Base-by-base conservation (phyloP, 2,329 filamentous ascomycete genomes). In the Epichloe sylvatica region DNA sequence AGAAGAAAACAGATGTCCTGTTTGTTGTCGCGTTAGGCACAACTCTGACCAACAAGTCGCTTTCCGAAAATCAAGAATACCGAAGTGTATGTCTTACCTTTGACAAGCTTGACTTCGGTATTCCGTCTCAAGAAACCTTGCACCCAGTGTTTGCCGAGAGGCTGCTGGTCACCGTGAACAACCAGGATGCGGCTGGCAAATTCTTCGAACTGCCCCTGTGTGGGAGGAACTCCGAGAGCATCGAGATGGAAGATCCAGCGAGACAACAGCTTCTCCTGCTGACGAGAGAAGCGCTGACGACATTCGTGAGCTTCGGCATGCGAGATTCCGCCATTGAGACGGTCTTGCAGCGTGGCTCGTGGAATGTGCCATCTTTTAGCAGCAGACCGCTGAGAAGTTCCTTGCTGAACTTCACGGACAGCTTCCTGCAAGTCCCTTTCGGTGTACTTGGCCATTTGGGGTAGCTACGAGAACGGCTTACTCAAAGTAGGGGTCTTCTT, bases 251-350 rank as follows among this genome's bases (percentile, higher is more conserved):
- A 51, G 13, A 53, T 47, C 49, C 46, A 53, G 36, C 46, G 49
- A 21, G 51, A 53, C 39, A 53, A 36, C n/a, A 53, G 43, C 43
- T 40, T 51, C n/a, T 53, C 51, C 25, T 53, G 51, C 19, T 51
- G 49, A 13, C 51, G 51, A 17, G 51, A 53, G 46, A 53, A 53
- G 37, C 51, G 51, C 46, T 53, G 51, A 17, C 51, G 49, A 33
- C 49, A 53, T 33, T 53, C 51, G 46, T 53, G 51, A 46, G 51
- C 51, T 19, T 53, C 51, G 15, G 51, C 51, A 46, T 53, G 51
- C 11, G 51, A 53, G 19, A 53, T 53, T 12, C 51, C 51, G 19
- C 51, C 51, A 23, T 53, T 48, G 9, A 53, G 49, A 17, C 51
- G 51, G 21, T 53, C 51, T 34, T 53, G 51, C 36, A 53, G 49